Base-by-base conservation (phyloP, 1,284 basidiomycete genomes). In the Moesziomyces antarcticus region DNA sequence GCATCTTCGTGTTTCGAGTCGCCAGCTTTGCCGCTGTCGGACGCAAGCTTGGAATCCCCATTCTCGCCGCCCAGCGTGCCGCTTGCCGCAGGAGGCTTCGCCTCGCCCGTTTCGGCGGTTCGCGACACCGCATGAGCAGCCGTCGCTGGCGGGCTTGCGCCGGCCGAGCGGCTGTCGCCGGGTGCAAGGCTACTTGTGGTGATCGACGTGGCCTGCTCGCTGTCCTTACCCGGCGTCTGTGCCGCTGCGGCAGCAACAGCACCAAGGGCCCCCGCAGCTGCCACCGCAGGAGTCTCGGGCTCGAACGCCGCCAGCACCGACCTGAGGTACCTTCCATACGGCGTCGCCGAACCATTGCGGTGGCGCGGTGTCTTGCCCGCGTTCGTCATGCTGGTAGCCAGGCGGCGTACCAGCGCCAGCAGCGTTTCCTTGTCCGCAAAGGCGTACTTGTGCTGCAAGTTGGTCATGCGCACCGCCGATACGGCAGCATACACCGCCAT, bases 401-500 rank as follows among this genome's bases (percentile, higher is more conserved):
- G 58, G 3, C 60, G 50, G 35, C 71, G 68, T 3, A 75, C 75
- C 7, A 68, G 58, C 10, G 59, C 62, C n/a, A 80, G 52, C 21
- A 69, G 53, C 43, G 68, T 73, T 40, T 74, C 60, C 27, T 69
- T 74, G 44, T 77, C 70, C 6, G 71, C 67, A 49, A 71, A 77
- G 1, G 68, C 63, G 25, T 78, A 67, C 56, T 73, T 70, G 70
- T 65, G 59, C 50, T 73, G 65, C 47, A 71, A 33, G 33, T 77
- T 80, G 30, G 74, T 75, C 61, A 80, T 66, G 22, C 78, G 67
- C 33, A 80, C 71, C 11, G 77, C 71, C 3, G 75, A 74, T 1
- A 80, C 67, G 20, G 78, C 78, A 18, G 76, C 74, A 42, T 76
- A 80, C 21, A 73, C 75, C 5, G 74, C 73, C 76, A 78, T 80